Evolutionary conservation across 1,139 yeast genomes (phyloP).

Genomic region (Candida frijolesensis): DNA sequence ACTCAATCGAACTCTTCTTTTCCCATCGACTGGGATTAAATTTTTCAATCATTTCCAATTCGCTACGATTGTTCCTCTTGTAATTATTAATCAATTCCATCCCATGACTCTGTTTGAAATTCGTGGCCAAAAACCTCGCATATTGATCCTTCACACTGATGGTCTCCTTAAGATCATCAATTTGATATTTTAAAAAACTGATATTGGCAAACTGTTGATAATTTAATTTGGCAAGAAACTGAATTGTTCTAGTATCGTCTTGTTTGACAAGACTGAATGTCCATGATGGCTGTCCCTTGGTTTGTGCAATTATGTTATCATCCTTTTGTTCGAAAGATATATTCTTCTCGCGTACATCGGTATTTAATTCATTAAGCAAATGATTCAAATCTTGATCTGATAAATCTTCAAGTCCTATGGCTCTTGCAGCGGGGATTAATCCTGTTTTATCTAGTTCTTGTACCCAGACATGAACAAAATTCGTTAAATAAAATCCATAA

Average conservation of each 20-base stretch:
- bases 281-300: slow-evolving; percentile 23
- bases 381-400: slow-evolving; percentile 13
- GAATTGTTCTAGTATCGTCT: slow-evolving; percentile 11
- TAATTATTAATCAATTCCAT: slow-evolving; percentile 34
- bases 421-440: slow-evolving; percentile 21
- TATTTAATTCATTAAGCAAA: slow-evolving; percentile 10
- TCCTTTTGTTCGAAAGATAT: slow-evolving; percentile 2
- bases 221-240: slow-evolving; percentile 25
- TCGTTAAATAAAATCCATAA: slow-evolving; percentile 30
- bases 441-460: slow-evolving; percentile 21
- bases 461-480: slow-evolving; percentile 31
- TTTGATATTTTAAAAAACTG: slow-evolving; percentile 21
- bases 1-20: slow-evolving; percentile 10
- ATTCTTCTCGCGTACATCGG: background rate
- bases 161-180: slow-evolving; percentile 24
- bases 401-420: slow-evolving; percentile 29
- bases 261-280: slow-evolving; percentile 20
- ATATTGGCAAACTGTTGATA: slow-evolving; percentile 29
- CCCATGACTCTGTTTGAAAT: slow-evolving; percentile 41
- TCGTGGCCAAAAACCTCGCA: slow-evolving; percentile 35
- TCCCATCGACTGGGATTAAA: slow-evolving; percentile 22
- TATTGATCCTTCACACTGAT: slow-evolving; percentile 37
- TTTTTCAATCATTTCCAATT: slow-evolving; percentile 18
- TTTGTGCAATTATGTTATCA: slow-evolving; percentile 1
- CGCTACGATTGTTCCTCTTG: slow-evolving; percentile 20